These are phyloP conservation scores for Teratosphaeria epicoccoides DNA, from an alignment of 2,329 filamentous ascomycete species.

Conservation along the genomic window DNA sequence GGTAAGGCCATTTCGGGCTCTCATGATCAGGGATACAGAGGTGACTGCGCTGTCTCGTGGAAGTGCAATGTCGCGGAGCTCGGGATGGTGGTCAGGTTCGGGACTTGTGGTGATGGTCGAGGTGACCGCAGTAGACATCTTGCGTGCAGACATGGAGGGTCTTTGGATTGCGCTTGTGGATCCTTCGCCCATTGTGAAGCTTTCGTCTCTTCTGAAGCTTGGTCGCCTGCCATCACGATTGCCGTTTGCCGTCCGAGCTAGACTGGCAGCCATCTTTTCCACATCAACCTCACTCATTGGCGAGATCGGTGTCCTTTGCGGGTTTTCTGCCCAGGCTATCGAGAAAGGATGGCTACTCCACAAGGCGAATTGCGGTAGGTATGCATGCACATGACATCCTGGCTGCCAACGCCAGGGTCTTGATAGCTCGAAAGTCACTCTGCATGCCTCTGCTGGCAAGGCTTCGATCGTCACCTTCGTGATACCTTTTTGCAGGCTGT, in stretches of 20 bases:
- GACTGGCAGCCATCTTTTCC: constrained; percentile 21
- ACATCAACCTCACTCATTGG: constrained; percentile 24
- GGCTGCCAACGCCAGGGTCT: constrained; percentile 43
- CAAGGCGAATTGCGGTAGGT: constrained; percentile 40
- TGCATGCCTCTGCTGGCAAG: constrained; percentile 48
- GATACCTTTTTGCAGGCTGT: constrained; percentile 37
- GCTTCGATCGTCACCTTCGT: constrained; percentile 48
- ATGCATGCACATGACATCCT: constrained; percentile 51
- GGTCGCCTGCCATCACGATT: neutral
- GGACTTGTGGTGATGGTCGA: constrained; percentile 9
- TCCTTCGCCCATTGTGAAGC: neutral
- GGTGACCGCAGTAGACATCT: constrained; percentile 2
- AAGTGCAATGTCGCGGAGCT: constrained; percentile 12
- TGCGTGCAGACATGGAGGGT: neutral
- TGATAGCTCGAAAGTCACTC: constrained; percentile 50
- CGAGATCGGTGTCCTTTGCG: constrained; percentile 11
- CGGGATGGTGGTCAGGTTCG: constrained; percentile 9
- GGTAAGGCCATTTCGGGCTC: constrained; percentile 65
- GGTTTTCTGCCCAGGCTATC: constrained; percentile 36
- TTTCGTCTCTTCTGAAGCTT: neutral
- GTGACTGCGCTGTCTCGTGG: constrained; percentile 26
- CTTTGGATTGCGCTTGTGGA: neutral
- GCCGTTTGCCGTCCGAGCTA: neutral
- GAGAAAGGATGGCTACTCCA: constrained; percentile 41
- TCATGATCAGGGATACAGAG: constrained; percentile 59